A percentile compares a stretch with the other conserved stretches of the same genome.
Evolutionary conservation across 108 stramenopile species (phyloP).

Genomic region (Mediolabrus comicus): DNA sequence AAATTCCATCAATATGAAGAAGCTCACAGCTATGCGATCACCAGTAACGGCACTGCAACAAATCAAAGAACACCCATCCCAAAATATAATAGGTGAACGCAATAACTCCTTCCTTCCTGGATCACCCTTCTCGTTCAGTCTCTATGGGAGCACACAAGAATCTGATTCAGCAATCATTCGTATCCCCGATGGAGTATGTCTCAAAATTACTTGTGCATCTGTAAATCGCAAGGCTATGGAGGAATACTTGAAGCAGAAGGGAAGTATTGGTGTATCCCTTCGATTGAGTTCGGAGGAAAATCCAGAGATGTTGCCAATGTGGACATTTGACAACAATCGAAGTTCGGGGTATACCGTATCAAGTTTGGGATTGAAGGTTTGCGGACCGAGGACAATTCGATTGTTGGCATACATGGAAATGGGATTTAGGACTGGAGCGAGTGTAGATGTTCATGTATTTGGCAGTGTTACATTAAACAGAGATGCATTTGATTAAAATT

Average conservation of each 20-base stretch:
- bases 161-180: slow-evolving; percentile 31
- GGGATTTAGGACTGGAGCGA: slow-evolving; percentile 33
- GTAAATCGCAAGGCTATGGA: slow-evolving; percentile 38
- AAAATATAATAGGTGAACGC: slow-evolving; percentile 21
- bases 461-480: slow-evolving; percentile 34
- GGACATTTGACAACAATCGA: slow-evolving; percentile 40
- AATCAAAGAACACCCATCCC: slow-evolving; percentile 34
- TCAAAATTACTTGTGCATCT: slow-evolving; percentile 17
- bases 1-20: slow-evolving; percentile 10
- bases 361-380: slow-evolving; percentile 27
- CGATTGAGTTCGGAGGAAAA: slow-evolving; percentile 35
- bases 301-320: slow-evolving; percentile 36
- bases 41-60: slow-evolving; percentile 28
- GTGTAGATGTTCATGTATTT: slow-evolving; percentile 39
- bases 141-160: slow-evolving; percentile 28
- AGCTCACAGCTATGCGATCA: slow-evolving; percentile 21
- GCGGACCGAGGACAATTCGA: slow-evolving; percentile 31
- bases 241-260: slow-evolving; percentile 20
- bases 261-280: slow-evolving; percentile 34
- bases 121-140: slow-evolving; percentile 36
- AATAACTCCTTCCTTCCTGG: slow-evolving; percentile 34
- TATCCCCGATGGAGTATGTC: slow-evolving; percentile 36
- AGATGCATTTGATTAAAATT: slow-evolving; percentile 28
- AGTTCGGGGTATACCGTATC: slow-evolving; percentile 19
- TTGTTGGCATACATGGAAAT: slow-evolving; percentile 44